phyloP scores from a whole-genome alignment of 805 yeast genomes.

The Ascoidea asiatica region DNA sequence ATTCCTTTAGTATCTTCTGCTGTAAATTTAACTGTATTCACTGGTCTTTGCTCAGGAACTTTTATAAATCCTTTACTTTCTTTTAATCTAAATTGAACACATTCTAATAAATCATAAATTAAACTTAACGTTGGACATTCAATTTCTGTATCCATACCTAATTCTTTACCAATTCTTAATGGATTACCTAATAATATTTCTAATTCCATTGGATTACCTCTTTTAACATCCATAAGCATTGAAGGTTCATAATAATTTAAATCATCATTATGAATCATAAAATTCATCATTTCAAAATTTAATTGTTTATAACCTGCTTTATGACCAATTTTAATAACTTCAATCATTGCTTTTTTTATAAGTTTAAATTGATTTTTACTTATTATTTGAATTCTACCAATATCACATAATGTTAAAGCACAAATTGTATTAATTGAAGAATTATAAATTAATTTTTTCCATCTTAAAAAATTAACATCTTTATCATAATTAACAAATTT shows the following conservation, averaged over 20 bases:
- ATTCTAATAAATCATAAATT: constrained; percentile 43
- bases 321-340: constrained; percentile 47
- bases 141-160: constrained; percentile 34
- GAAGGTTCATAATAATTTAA: constrained; percentile 48
- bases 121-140: constrained; percentile 45
- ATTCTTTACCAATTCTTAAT: constrained; percentile 31
- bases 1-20: too few species aligned
- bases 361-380: constrained; percentile 27
- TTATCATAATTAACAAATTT: constrained; percentile 27
- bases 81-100: constrained; percentile 46
- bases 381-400: constrained; percentile 33
- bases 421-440: constrained; percentile 49
- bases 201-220: constrained; percentile 53
- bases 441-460: constrained; percentile 57
- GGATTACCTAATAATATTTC: constrained; percentile 63
- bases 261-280: constrained; percentile 38
- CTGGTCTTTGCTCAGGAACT: constrained; percentile 29
- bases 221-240: constrained; percentile 53
- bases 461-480: constrained; percentile 37
- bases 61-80: constrained; percentile 36
- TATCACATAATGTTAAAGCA: constrained; percentile 42
- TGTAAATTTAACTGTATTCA: too few species aligned
- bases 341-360: constrained; percentile 49
- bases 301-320: constrained; percentile 48
- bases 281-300: constrained; percentile 32